Evolutionary conservation across 129 eudicot genomes (phyloP).

Genomic region (Lonicera japonica): DNA sequence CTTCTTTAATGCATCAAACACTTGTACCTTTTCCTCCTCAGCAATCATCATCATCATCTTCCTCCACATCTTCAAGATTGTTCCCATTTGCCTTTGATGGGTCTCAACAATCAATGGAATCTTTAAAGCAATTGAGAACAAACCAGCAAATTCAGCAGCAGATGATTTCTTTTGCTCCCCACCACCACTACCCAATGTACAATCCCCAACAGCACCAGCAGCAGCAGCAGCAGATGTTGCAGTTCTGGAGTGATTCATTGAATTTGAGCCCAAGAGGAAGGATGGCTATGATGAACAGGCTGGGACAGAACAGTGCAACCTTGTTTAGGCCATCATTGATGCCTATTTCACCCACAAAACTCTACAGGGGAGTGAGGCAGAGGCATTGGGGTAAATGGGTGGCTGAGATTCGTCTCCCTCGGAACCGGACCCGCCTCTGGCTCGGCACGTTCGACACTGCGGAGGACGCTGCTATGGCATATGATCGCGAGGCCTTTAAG

Average conservation of each 20-base stretch:
- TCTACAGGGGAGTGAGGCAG: slow-evolving; percentile 86
- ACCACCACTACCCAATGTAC: slow-evolving; percentile 51
- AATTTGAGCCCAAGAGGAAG: slow-evolving; percentile 77
- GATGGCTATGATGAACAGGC: slow-evolving; percentile 68
- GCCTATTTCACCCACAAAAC: slow-evolving; percentile 51
- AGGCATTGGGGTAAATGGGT: slow-evolving; percentile 99
- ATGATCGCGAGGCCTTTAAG: slow-evolving; percentile 82
- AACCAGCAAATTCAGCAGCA: slow-evolving; percentile 37
- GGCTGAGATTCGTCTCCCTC: slow-evolving; percentile 85
- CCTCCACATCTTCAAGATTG: slow-evolving; percentile 29
- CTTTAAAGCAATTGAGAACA: slow-evolving; percentile 22
- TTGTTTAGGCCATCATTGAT: slow-evolving; percentile 39
- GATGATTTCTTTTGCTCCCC: slow-evolving; percentile 64
- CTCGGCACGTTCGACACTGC: slow-evolving; percentile 89
- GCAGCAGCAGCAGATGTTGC: slow-evolving; percentile 53
- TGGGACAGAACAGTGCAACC: slow-evolving; percentile 18
- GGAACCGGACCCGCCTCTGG: slow-evolving; percentile 83
- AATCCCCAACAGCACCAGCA: slow-evolving; percentile 42
- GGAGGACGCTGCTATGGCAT: slow-evolving; percentile 92
- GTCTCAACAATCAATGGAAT: slow-evolving; percentile 38
- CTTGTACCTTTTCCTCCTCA: slow-evolving; percentile 19
- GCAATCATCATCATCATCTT: slow-evolving; percentile 6
- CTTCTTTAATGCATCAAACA: background rate
- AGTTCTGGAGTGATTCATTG: slow-evolving; percentile 66
- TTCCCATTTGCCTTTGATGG: slow-evolving; percentile 65